Evolutionary conservation across 352 stramenopile species (phyloP).

Genomic region (Blastocystis sp.): DNA sequence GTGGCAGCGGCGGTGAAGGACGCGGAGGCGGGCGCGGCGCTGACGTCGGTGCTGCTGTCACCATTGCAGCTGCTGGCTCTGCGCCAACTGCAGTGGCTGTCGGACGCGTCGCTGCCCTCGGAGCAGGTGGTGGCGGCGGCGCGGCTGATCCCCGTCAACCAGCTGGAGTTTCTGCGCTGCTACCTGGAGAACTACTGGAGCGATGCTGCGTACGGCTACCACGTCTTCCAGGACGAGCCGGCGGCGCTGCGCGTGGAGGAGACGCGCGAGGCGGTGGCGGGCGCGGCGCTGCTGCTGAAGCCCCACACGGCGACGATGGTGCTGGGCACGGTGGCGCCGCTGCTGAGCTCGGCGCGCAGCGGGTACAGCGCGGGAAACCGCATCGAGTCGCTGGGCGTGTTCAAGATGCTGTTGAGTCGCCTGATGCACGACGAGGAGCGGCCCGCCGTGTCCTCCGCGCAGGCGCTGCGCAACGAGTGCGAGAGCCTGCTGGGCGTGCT

Average conservation of each 20-base stretch:
- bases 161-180: slow-evolving; percentile 28
- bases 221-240: slow-evolving; percentile 40
- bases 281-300: slow-evolving; percentile 7
- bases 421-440: neutral
- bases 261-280: neutral
- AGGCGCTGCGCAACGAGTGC: neutral
- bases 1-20: neutral
- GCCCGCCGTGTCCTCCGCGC: neutral
- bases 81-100: slow-evolving; percentile 23
- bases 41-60: neutral
- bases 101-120: neutral
- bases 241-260: neutral
- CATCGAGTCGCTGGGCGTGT: slow-evolving; percentile 23
- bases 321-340: neutral
- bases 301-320: slow-evolving; percentile 43
- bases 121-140: neutral
- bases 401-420: neutral
- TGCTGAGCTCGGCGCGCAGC: neutral
- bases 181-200: slow-evolving; percentile 60
- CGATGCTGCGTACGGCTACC: slow-evolving; percentile 2
- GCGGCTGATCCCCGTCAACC: neutral
- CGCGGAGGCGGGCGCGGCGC: neutral
- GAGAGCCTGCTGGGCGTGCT: slow-evolving; percentile 9
- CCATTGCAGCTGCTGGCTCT: slow-evolving; percentile 27
- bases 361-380: slow-evolving; percentile 11